Percentiles rank a stretch among this genome's conserved stretches.
phyloP scores from a whole-genome alignment of 257 asterid genomes.

The Sherardia arvensis region DNA sequence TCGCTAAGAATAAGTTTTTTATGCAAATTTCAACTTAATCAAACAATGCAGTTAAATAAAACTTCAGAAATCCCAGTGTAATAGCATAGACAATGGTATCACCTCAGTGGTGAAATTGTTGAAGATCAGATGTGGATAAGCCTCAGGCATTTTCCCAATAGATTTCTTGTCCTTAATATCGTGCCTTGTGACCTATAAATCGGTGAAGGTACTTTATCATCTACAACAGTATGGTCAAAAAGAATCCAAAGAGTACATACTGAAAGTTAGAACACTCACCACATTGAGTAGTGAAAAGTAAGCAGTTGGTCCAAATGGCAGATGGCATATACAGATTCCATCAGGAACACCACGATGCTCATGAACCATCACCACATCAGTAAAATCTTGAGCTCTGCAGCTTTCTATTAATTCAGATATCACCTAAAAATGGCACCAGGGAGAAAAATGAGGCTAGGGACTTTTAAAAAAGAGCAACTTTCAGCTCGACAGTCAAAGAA shows the following conservation, averaged over 20 bases:
- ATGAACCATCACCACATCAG: conserved; percentile 84
- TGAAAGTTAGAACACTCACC: conserved; percentile 37
- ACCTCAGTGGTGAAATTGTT: conserved; percentile 73
- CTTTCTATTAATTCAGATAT: conserved; percentile 87
- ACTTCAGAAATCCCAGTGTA: background rate
- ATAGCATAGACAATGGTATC: background rate
- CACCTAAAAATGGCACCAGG: conserved; percentile 37
- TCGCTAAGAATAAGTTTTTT: too few relatives aligned
- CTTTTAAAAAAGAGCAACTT: background rate
- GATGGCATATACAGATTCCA: conserved; percentile 78
- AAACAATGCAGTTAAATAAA: background rate
- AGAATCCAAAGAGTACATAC: background rate
- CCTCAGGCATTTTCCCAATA: conserved; percentile 87
- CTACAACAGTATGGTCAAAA: conserved; percentile 1
- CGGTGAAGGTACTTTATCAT: conserved; percentile 1
- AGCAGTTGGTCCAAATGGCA: conserved; percentile 96
- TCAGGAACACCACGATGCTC: conserved; percentile 97
- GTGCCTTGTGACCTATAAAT: conserved; percentile 74
- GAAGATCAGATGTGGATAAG: conserved; percentile 80
- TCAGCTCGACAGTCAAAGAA: background rate
- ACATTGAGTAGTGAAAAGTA: conserved; percentile 87
- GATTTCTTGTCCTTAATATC: conserved; percentile 83
- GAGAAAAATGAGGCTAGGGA: background rate
- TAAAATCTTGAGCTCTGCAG: conserved; percentile 77
- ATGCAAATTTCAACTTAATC: too few relatives aligned